phyloP scores from a whole-genome alignment of 192 early-diverging fungal genomes.

The Pecoramyces ruminantium region DNA sequence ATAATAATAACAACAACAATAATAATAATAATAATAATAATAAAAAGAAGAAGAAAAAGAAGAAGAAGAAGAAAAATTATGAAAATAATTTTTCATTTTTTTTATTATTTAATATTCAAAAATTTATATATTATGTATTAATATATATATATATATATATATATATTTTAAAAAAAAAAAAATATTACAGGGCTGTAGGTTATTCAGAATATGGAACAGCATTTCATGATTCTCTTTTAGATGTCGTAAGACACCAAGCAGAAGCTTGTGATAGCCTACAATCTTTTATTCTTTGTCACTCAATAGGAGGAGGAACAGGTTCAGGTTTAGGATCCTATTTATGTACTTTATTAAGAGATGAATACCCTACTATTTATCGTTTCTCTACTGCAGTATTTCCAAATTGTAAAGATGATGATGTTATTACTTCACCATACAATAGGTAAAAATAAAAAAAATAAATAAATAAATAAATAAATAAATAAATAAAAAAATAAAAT shows the following conservation, averaged over 20 bases:
- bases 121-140: too few relatives aligned
- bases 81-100: too few relatives aligned
- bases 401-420: neutral
- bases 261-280: constrained; percentile 34
- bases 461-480: too few relatives aligned
- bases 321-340: constrained; percentile 32
- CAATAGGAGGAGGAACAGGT: constrained; percentile 40
- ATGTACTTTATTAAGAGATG: constrained; percentile 14
- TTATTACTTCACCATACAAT: neutral
- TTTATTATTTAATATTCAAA: too few relatives aligned
- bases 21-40: too few relatives aligned
- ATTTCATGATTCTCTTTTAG: constrained; percentile 17
- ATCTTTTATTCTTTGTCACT: constrained; percentile 27
- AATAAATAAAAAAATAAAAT: too few relatives aligned
- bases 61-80: too few relatives aligned
- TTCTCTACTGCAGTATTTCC: neutral
- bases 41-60: too few relatives aligned
- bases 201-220: constrained; percentile 21
- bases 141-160: neutral
- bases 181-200: constrained; percentile 25
- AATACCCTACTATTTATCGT: constrained; percentile 6
- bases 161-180: too few relatives aligned
- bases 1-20: too few relatives aligned
- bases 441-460: neutral
- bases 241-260: constrained; percentile 22